Percentiles rank a stretch among this genome's conserved stretches.
Conservation (phyloP, 163 green algal genomes). For the Chlamydomonas reinhardtii region DNA sequence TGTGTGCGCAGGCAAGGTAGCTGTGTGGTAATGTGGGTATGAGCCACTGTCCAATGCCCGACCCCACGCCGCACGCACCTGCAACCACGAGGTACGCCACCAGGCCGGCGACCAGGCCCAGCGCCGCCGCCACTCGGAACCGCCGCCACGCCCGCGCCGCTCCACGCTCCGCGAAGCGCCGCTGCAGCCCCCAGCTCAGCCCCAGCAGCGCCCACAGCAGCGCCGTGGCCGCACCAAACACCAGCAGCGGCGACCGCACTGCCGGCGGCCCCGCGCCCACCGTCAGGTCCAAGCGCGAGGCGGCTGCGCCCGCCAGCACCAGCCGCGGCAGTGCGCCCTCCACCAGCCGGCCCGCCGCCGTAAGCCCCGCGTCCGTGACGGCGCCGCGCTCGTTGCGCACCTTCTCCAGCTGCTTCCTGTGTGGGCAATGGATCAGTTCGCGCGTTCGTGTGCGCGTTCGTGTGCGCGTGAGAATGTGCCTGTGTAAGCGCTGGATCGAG, state of each 20-base stretch:
- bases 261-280: neutral
- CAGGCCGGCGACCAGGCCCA: neutral
- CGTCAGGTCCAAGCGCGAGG: conserved; percentile 1
- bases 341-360: neutral
- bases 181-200: conserved; percentile 3
- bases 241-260: conserved; percentile 12
- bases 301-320: conserved; percentile 19
- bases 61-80: too few species aligned
- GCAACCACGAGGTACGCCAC: conserved; percentile 17
- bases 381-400: conserved; percentile 34
- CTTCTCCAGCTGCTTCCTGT: conserved; percentile 42
- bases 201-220: conserved; percentile 3
- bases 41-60: too few species aligned
- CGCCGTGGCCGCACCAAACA: neutral
- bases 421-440: too few species aligned
- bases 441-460: too few species aligned
- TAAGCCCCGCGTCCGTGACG: conserved; percentile 8
- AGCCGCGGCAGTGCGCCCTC: conserved; percentile 1
- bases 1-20: too few species aligned
- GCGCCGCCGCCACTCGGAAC: neutral
- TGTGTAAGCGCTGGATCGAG: too few species aligned
- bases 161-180: neutral
- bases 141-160: conserved; percentile 1
- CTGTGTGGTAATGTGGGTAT: too few species aligned
- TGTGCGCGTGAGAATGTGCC: too few species aligned